Evolutionary conservation across 192 early-diverging fungal genomes (phyloP), one percentile per base, ranked within the genome.

Genomic region (Funneliformis mosseae): DNA sequence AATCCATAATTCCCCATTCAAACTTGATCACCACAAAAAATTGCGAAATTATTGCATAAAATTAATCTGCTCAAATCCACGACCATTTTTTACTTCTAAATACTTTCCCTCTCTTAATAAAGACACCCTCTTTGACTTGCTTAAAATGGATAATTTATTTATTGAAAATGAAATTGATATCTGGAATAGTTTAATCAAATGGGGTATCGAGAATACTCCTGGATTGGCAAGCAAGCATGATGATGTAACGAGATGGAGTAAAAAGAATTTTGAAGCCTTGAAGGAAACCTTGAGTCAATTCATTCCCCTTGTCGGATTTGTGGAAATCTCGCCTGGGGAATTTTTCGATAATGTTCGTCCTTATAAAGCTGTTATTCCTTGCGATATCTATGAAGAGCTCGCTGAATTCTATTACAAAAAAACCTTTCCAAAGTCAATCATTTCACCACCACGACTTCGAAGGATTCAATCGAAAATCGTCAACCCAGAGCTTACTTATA

Each of bases 151-250:
- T 48, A 63, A 67, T 28, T 28, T 78, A 9, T 21, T 23, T n/a
- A 33, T 67, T 46, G 60, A 12, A 10, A 18, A 67, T 2, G 76
- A 78, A 50, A 16, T 78, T 3, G 42, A 64, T 50, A 18, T 78
- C 18, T 78, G 76, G 76, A 33, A 78, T 67, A 9, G 25, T 67
- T 23, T 78, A 3, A 67, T 78, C 25, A 63, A 61, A 63, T 78
- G 76, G 76, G 76, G 76, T 18, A 43, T 25, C 5, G 18, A 62
- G 10, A 4, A 67, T 4, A 39, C 18, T 0, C 18, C 21, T 27
- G 16, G n/a, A 42, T 25, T 46, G 5, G 8, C 3, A 8, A 27
- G 11, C 6, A 50, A 21, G 11, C 4, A 25, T 55, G 18, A 12
- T 16, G 6, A 38, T 1, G 9, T 11, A 3, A 28, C 12, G 16